Evolutionary conservation across 805 yeast species (phyloP), one percentile per base, ranked within the genome.

Genomic region (Komagataella populi): DNA sequence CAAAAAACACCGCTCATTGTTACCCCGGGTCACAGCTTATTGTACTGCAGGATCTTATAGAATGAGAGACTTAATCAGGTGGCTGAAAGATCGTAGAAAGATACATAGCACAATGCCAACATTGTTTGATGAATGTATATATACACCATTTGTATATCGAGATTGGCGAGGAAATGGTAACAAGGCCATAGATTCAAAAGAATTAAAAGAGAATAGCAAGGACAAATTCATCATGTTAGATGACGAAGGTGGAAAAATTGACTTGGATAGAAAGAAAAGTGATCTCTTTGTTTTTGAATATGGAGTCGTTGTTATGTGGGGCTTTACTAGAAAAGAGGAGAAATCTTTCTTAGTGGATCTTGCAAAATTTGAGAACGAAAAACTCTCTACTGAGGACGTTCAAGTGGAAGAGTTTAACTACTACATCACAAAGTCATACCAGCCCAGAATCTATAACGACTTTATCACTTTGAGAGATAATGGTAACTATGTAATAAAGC

Each of bases 281-380:
- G 98, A 90, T 62, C 72, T 89, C 6, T 93, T 90, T 61, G 71
- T 93, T 6, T 93, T 93, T 69, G 96, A 90, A 60, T 93, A 93
- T 65, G 99, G 99, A 18, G 99, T 93, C n/a, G 81, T 88, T 36
- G 96, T 93, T 1, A 69, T 93, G 71, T 93, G 99, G 99, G 99
- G 99, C 0, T 93, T 87, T 61, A 79, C 88, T 1, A 75, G 80
- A 51, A 76, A 80, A 50, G 98, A 93, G 65, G 99, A 93, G 63
- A 71, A 73, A 50, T 81, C 88, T 49, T 87, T 93, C 58, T 68
- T 93, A 51, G 76, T 76, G 49, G 97, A 91, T 61, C 69, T 93
- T 57, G 95, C 91, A n/a, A 80, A 79, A 54, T 93, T 90, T 66
- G 99, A 86, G 61, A 84, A 80, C 61, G 99, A 93, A 63, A 93